These are phyloP conservation scores for Alternaria metachromatica DNA, from an alignment of 2,329 filamentous ascomycete species.

Conservation along the genomic window DNA sequence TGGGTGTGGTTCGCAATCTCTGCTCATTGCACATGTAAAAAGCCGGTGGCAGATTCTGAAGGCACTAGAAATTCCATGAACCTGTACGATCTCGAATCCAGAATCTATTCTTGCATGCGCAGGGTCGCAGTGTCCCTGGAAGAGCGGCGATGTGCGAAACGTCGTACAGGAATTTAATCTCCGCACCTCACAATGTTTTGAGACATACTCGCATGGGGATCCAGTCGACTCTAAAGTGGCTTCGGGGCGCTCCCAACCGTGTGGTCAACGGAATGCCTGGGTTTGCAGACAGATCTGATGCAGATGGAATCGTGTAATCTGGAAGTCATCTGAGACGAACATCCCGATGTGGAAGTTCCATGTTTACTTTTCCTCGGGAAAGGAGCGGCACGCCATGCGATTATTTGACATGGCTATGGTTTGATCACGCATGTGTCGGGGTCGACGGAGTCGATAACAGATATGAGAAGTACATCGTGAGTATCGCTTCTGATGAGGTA, in stretches of 20 bases:
- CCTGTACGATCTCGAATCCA: neutral
- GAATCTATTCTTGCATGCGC: neutral
- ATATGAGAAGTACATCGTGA: neutral
- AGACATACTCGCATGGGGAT: constrained; percentile 24
- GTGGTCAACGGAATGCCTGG: constrained; percentile 19
- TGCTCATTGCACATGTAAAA: neutral
- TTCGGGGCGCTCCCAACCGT: constrained; percentile 16
- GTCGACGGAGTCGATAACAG: neutral
- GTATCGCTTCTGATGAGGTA: neutral
- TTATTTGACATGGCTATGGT: neutral
- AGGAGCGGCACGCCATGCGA: neutral
- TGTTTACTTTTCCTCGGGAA: neutral
- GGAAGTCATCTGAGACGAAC: constrained; percentile 20
- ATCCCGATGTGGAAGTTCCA: neutral
- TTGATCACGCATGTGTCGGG: neutral
- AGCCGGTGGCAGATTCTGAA: neutral
- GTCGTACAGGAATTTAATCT: constrained; percentile 17
- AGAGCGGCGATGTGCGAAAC: constrained; percentile 28
- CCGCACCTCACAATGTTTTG: constrained; percentile 20
- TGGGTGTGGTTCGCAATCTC: neutral
- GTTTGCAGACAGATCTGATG: constrained; percentile 19
- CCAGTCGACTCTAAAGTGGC: constrained; percentile 14
- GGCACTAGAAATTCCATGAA: neutral
- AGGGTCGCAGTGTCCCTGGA: constrained; percentile 2
- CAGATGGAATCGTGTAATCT: constrained; percentile 10